Base-by-base conservation (phyloP, 768 basidiomycete genomes). In the Hericium alpestre region DNA sequence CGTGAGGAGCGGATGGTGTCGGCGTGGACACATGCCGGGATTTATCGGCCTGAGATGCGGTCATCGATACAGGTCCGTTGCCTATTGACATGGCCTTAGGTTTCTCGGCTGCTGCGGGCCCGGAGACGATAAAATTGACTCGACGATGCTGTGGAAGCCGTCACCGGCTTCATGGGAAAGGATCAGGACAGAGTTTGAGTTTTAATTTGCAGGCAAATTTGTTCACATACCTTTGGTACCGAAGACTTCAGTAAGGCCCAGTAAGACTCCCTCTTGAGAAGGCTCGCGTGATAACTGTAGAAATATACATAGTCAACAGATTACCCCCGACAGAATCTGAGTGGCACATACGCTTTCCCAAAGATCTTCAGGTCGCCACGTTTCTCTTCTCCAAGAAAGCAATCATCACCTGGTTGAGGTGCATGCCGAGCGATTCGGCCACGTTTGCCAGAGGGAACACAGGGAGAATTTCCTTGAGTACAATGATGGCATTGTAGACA, bases 401-500 rank as follows among this genome's bases (percentile, higher is more conserved):
- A 62, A 86, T 79, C 61, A 94, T 79, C 4, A 81, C 79, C 20
- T 67, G 69, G 61, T 84, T 78, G 46, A 92, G 76, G 43, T 69
- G 71, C 10, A 73, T 65, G 12, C 86, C 89, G 25, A 75, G 73
- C 55, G 76, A 79, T 47, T 72, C 72, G 40, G 71, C 67, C 37
- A 85, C 80, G 13, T 80, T 71, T 16, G 82, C 79, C 10, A 88
- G 66, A 23, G 95, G 95, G 72, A 96, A 96, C 52, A 90, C 86
- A 1, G 90, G 86, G 27, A 93, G 77, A 20, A 97, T 82, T 68
- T 96, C 91, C 65, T 93, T 91, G 61, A 96, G 76, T 25, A 98
- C 85, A 40, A 94, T 82, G 70, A 98, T 89, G n/a, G 91, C 80
- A 67, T 99, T 99, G 70, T 95, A 94, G 55, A 97, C 90, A 64